Base-by-base conservation (phyloP, 2,329 filamentous ascomycete genomes). In the Metarhizium robertsii region DNA sequence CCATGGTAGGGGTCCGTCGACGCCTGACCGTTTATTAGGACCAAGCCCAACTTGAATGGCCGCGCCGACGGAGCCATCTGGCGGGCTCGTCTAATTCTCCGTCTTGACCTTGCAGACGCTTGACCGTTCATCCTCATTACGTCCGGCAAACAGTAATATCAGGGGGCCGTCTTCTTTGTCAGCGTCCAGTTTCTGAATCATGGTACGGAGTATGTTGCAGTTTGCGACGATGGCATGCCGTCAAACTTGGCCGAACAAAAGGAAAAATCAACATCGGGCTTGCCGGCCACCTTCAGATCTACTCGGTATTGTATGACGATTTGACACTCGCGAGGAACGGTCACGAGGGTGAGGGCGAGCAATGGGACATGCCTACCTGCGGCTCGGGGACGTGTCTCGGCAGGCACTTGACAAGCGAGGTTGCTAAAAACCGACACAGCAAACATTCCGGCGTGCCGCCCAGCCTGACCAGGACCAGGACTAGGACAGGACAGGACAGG, bases 401-500 rank as follows among this genome's bases (percentile, higher is more conserved):
- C 40, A 34, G 25, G 38, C 30, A 34, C 16, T 40, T 40, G 5
- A 42, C 52, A 32, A 13, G n/a, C 20, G 14, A 25, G 40, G 18
- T 38, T 48, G 54, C 55, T 48, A 52, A 57, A 25, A 46, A 54
- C 54, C 58, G 52, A 55, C 57, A 56, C 53, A 57, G 50, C 56
- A 54, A 25, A 56, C 53, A 56, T 53, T n/a, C 53, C 52, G 51
- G 57, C 56, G 53, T 40, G 56, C 59, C 53, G 46, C 52, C 53
- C 46, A 53, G 36, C 20, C 34, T 50, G 16, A 42, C 45, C 30
- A 45, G 45, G 55, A 38, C 32, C 29, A 25, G 25, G 25, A 25
- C 25, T 25, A 25, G 25, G 3, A 25, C 25, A 25, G 25, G 25
- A 25, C 25, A 25, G 25, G 25, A 25, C 25, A 25, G 25, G 25